Percentiles rank a stretch among this genome's conserved stretches.
Conservation (phyloP, 176 grass and related monocot species). For the Ensete ventricosum region DNA sequence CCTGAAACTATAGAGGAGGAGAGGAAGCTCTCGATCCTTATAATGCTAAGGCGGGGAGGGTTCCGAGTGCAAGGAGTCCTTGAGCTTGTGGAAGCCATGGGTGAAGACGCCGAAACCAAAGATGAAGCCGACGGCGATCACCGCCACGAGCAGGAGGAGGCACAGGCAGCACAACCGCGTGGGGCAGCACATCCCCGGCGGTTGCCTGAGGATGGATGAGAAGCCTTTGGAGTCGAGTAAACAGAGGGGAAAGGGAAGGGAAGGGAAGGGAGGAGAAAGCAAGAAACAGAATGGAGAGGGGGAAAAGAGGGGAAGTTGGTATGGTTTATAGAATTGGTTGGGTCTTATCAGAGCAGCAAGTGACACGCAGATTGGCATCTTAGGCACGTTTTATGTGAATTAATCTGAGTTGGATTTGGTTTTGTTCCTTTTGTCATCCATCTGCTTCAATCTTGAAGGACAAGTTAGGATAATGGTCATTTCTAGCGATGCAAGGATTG, state of each 20-base stretch:
- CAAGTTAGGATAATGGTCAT: too few relatives aligned
- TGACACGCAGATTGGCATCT: too few relatives aligned
- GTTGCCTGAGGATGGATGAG: background rate
- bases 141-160: background rate
- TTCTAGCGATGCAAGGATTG: too few relatives aligned
- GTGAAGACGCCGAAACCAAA: conserved; percentile 12
- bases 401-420: too few relatives aligned
- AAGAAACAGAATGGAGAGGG: too few relatives aligned
- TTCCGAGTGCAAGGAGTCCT: background rate
- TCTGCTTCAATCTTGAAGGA: too few relatives aligned
- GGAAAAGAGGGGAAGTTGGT: too few relatives aligned
- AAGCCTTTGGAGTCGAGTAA: background rate
- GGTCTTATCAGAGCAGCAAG: too few relatives aligned
- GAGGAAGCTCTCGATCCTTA: background rate
- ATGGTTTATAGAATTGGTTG: too few relatives aligned
- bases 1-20: background rate
- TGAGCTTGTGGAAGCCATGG: conserved; percentile 20
- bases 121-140: background rate
- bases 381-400: too few relatives aligned
- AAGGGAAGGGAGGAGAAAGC: too few relatives aligned
- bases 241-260: background rate
- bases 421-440: too few relatives aligned
- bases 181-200: background rate
- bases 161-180: conserved; percentile 13
- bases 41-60: background rate